Evolutionary conservation across 75 land plant species (phyloP), one percentile per base, ranked within the genome.

Genomic region (Isoetes taiwanensis): DNA sequence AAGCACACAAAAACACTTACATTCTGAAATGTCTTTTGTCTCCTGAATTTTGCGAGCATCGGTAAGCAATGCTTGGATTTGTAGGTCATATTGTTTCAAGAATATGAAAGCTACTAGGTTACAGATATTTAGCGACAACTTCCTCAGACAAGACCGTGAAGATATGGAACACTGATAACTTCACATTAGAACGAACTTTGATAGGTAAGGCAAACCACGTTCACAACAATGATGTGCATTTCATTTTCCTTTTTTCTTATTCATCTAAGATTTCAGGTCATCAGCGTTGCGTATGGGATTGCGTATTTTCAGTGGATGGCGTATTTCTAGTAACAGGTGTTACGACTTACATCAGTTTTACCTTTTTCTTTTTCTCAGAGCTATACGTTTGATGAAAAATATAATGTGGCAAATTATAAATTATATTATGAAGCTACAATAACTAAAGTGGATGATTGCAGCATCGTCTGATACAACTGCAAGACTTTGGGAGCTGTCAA

Each of bases 281-380:
- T 71, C 60, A 67, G 50, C 80, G 85, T 0, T 91, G 97, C 94
- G 97, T 91, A 8, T 87, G 97, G 97, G 97, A 91, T 48, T 91
- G 97, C 72, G 97, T 85, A 20, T 91, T 86, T 65, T 91, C 97
- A 25, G 97, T 91, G 1, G 97, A 91, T 71, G 97, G 95, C 53
- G 97, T 94, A n/a, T 91, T 80, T 73, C 64, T 91, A 14, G 80
- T 91, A 3, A 86, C 97, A 75, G 96, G 96, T 80, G 11, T 17
- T 14, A 16, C 35, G 43, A 16, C 21, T 27, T 54, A 24, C 10
- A 54, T 31, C 41, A 0, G 20, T 23, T 20, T 54, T 35, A 34
- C 32, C 3, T 56, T 5, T 58, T 52, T n/a, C 9, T 8, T 4
- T 53, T 53, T 53, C 56, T 53, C 30, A 53, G 19, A 23, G 12